Base-by-base conservation (phyloP, 441 rosid genomes). In the Erysimum cheiri region DNA sequence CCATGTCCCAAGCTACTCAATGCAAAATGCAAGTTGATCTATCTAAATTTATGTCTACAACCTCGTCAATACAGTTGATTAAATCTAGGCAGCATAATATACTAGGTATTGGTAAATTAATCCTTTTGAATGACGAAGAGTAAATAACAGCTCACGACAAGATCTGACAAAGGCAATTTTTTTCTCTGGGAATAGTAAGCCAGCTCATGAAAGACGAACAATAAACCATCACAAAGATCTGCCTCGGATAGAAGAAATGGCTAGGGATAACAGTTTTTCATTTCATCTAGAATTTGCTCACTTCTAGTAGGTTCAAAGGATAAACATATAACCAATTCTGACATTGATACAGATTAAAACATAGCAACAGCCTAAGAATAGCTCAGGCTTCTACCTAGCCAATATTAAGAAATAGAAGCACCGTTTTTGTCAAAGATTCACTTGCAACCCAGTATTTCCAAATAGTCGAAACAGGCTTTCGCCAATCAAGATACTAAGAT, bases 21-120 rank as follows among this genome's bases (percentile, higher is more conserved):
- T 60, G 59, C 50, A 59, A 60, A 67, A 54, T 22, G 67, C 48
- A 69, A 63, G 70, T 57, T 75, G 47, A 69, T 57, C 53, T 48
- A 48, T 70, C 15, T 70, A 57, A 55, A 63, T 7, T 14, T 33
- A 29, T 55, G 37, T 63, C 70, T 56, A 57, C 74, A 48, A 55
- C 48, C 24, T 62, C 41, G 4, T 43, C 19, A 39, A 32, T 74
- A 62, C 7, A 62, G 70, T 55, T 56, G 41, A 48, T 12, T 31
- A 47, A 48, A 61, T 74, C 47, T 55, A 62, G 52, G 66, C 24
- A 55, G 44, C 60, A 68, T 61, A 55, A 26, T 19, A 44, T 33
- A 35, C 26, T 26, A 66, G 39, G 54, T 64, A 58, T n/a, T 57
- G 43, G 50, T 67, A 22, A 50, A 41, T 33, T 40, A 49, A 50